Percentiles rank a stretch among this genome's conserved stretches.
Evolutionary conservation across 2,329 filamentous ascomycete species (phyloP).

Genomic region (Colletotrichum eleusines): DNA sequence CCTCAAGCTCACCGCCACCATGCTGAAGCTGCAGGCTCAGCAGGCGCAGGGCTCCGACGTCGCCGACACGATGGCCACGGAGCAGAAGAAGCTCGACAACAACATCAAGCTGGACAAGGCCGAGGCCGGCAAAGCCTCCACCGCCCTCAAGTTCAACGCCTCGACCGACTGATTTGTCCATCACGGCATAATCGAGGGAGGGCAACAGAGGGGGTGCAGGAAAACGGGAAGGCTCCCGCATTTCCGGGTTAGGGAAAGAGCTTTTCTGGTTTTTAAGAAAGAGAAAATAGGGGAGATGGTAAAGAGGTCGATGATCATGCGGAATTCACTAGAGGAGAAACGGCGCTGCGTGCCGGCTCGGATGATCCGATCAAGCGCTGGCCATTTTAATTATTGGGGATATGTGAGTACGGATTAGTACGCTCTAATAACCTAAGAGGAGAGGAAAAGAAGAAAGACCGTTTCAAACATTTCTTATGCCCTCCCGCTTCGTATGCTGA

Average conservation of each 20-base stretch:
- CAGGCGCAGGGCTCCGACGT: slow-evolving; percentile 64
- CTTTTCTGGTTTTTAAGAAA: too few species aligned
- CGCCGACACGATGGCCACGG: slow-evolving; percentile 56
- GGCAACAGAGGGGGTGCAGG: not conserved
- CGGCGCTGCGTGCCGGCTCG: slow-evolving; percentile 38
- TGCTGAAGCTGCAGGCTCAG: slow-evolving; percentile 63
- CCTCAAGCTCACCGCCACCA: slow-evolving; percentile 66
- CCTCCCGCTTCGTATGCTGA: not conserved
- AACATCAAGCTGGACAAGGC: slow-evolving; percentile 63
- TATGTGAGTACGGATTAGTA: slow-evolving; percentile 24
- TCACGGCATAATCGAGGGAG: not conserved
- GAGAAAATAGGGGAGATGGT: too few species aligned
- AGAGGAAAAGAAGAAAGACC: not conserved
- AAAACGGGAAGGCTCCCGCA: not conserved
- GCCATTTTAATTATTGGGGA: slow-evolving; percentile 37
- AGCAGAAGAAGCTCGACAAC: slow-evolving; percentile 65
- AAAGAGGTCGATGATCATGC: slow-evolving; percentile 21
- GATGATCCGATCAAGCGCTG: slow-evolving; percentile 40
- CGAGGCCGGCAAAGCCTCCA: slow-evolving; percentile 61
- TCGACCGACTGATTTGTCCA: slow-evolving; percentile 26
- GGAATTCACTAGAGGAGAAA: slow-evolving; percentile 23
- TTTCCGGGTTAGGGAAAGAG: not conserved
- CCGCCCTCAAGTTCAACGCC: slow-evolving; percentile 43
- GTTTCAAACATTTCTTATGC: not conserved
- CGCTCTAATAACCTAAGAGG: slow-evolving; percentile 29